Percentiles rank a stretch among this genome's conserved stretches.
Conservation (phyloP, 257 asterid species). For the Linderniella brevidens region DNA sequence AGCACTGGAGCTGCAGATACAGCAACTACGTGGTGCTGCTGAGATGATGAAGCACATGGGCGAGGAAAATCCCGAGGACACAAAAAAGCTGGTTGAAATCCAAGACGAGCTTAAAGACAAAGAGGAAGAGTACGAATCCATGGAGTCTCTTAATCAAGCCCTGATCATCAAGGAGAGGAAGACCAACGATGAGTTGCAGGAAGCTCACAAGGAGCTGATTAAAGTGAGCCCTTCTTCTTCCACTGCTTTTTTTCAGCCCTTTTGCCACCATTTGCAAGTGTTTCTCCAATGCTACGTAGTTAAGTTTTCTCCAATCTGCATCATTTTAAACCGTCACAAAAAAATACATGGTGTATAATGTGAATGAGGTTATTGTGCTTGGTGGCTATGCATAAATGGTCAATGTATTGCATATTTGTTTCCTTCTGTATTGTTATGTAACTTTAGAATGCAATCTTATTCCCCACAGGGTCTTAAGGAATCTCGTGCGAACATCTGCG, state of each 20-base stretch:
- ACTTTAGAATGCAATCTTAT: constrained; percentile 1
- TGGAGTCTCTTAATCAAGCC: constrained; percentile 28
- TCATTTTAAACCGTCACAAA: too few species aligned
- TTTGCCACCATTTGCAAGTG: background rate
- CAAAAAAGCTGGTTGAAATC: constrained; percentile 27
- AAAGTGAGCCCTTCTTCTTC: constrained; percentile 21
- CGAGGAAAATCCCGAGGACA: constrained; percentile 33
- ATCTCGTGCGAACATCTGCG: constrained; percentile 34
- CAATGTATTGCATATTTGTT: background rate
- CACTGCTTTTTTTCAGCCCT: background rate
- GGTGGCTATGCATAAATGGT: too few species aligned
- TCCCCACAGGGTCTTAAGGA: constrained; percentile 23
- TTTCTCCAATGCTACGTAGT: background rate
- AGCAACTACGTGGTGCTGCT: constrained; percentile 34
- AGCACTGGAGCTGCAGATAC: constrained; percentile 46
- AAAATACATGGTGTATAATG: too few species aligned
- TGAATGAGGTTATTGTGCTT: too few species aligned
- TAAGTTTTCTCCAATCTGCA: too few species aligned
- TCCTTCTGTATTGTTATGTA: constrained; percentile 3
- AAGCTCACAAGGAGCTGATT: constrained; percentile 49
- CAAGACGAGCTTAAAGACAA: constrained; percentile 42
- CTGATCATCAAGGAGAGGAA: constrained; percentile 44
- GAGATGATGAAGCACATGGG: constrained; percentile 44
- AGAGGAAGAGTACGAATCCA: constrained; percentile 33
- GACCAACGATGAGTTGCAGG: constrained; percentile 55